Evolutionary conservation across 345 rosid genomes (phyloP).

Genomic region (Sonneratia alba): DNA sequence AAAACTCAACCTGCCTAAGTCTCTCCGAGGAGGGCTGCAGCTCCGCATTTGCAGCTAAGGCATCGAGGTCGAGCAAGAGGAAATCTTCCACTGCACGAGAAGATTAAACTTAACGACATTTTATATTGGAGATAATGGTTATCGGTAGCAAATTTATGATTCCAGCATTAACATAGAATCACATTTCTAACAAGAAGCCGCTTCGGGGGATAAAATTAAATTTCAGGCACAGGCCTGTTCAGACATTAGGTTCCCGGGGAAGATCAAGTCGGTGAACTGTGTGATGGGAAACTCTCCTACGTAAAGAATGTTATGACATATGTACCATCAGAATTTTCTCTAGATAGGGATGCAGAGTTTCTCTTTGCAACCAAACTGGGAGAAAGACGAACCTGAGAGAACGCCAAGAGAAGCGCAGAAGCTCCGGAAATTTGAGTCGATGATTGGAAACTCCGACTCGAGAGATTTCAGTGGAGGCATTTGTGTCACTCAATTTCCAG

Average conservation of each 20-base stretch:
- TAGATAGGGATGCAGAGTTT: no score
- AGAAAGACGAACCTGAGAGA: constrained; percentile 17
- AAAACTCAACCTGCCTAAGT: constrained; percentile 40
- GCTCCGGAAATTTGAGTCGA: constrained; percentile 44
- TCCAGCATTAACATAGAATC: no score
- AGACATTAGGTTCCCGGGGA: no score
- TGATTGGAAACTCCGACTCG: constrained; percentile 33
- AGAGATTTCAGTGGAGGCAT: constrained; percentile 58
- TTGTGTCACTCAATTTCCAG: not conserved
- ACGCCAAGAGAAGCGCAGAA: constrained; percentile 59
- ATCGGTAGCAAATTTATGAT: no score
- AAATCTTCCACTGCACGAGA: constrained; percentile 45
- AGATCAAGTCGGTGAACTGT: no score
- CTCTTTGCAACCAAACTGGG: not conserved
- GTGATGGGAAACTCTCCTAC: no score
- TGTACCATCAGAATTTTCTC: not conserved
- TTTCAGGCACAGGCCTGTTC: no score
- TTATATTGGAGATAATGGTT: no score
- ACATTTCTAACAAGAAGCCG: no score
- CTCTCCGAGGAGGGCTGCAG: constrained; percentile 24
- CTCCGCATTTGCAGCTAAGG: constrained; percentile 38
- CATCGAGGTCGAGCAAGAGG: constrained; percentile 40
- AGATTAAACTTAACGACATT: not conserved
- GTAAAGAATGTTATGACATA: no score
- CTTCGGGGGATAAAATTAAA: no score